These are phyloP conservation scores for Suillus fuscotomentosus DNA, from an alignment of 768 basidiomycete genomes.

Conservation along the genomic window DNA sequence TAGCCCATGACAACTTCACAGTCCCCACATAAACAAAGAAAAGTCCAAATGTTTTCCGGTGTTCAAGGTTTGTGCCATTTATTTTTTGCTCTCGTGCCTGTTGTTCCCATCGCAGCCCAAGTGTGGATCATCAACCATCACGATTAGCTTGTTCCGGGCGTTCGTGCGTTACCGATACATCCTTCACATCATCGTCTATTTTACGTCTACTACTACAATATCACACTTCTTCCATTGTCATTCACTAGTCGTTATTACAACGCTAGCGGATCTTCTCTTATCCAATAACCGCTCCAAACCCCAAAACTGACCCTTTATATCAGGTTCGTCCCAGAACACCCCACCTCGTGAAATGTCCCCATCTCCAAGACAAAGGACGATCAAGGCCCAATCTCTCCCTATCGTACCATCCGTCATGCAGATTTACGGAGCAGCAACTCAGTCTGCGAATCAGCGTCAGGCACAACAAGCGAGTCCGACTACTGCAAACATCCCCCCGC, in stretches of 20 bases:
- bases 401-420: slow-evolving; percentile 57
- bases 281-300: not conserved
- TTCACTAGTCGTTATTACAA: slow-evolving; percentile 1
- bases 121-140: slow-evolving; percentile 8
- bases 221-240: slow-evolving; percentile 7
- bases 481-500: slow-evolving; percentile 31
- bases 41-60: slow-evolving; percentile 45
- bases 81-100: slow-evolving; percentile 19
- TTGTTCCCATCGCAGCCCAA: slow-evolving; percentile 12
- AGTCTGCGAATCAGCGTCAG: slow-evolving; percentile 37
- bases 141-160: slow-evolving; percentile 16
- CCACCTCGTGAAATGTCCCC: slow-evolving; percentile 43
- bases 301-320: slow-evolving; percentile 8
- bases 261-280: slow-evolving; percentile 12
- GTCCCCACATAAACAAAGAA: slow-evolving; percentile 59
- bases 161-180: slow-evolving; percentile 19
- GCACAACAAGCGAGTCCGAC: slow-evolving; percentile 35
- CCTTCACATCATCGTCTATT: slow-evolving; percentile 22
- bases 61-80: slow-evolving; percentile 45
- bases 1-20: slow-evolving; percentile 51
- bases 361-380: slow-evolving; percentile 49
- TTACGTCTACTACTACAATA: slow-evolving; percentile 26
- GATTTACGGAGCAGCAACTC: slow-evolving; percentile 40
- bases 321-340: slow-evolving; percentile 27
- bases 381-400: slow-evolving; percentile 62